Base-by-base conservation (phyloP, 2,329 filamentous ascomycete species). In the Botrytis cinerea region DNA sequence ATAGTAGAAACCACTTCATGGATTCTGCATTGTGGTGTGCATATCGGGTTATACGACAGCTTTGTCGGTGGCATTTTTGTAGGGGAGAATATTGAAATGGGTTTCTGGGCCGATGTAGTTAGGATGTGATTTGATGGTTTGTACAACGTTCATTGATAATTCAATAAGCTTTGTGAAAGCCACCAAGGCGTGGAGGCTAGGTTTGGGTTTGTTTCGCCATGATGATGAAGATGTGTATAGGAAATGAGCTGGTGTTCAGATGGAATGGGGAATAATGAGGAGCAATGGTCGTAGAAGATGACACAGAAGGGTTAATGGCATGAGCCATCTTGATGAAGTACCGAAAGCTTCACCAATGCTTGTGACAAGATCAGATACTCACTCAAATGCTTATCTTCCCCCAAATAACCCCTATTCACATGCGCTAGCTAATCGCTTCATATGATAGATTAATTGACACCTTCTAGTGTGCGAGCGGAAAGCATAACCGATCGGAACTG, bases 1-100 rank as follows among this genome's bases (percentile, higher is more conserved):
- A 57, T 66, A 66, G 63, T 48, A 48, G 62, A 48, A 66, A 48
- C 20, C 25, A 32, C 66, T 32, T 45, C 66, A 57, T 69, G 66
- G 48, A 32, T 57, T 69, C 48, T 69, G 48, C 48, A 69, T 69
- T 57, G 48, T 32, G 48, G 66, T 69, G 66, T 69, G 66, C 66
- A 69, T 69, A 57, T 69, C 66, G 66, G 66, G 66, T 69, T 43
- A 69, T 69, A 69, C 66, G 66, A 69, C 48, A 57, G 66, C 48
- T 69, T 69, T 69, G 66, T 69, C 48, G 48, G 66, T 45, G 66
- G 35, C 28, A 69, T 69, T 57, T 32, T 57, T 14, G n/a, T 43
- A 57, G 38, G 66, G 10, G 63, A 43, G 28, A 57, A 57, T 69
- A 69, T 69, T 69, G 48, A 38, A 69, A 57, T 57, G 66, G 66